Conservation (phyloP, 331 rosid genomes). For the Quercus lobata region DNA sequence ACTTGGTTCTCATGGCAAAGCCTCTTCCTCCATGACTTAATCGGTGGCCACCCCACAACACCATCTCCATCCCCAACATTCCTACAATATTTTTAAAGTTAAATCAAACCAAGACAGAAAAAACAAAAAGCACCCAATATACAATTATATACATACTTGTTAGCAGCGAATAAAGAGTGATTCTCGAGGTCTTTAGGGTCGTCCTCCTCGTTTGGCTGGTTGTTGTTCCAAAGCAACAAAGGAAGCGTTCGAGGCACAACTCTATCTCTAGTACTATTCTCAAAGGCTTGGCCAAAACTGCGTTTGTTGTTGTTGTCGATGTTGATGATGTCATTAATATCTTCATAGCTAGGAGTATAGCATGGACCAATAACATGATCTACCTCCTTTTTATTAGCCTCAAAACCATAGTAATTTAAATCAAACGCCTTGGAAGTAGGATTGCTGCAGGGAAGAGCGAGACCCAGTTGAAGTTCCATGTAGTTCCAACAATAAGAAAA, state of each 20-base stretch:
- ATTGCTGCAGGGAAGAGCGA: constrained; percentile 39
- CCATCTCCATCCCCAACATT: constrained; percentile 38
- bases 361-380: not conserved
- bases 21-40: constrained; percentile 56
- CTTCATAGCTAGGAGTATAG: not conserved
- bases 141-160: constrained; percentile 22
- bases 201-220: constrained; percentile 30
- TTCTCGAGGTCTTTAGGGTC: constrained; percentile 4
- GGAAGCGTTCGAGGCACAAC: constrained; percentile 48
- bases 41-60: constrained; percentile 80
- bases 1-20: constrained; percentile 6
- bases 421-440: constrained; percentile 16
- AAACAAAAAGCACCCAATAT: not conserved
- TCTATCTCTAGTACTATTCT: not conserved
- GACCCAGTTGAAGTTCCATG: constrained; percentile 80
- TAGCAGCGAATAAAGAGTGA: not conserved
- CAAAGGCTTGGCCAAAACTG: constrained; percentile 24
- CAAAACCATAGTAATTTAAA: constrained; percentile 20
- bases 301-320: constrained; percentile 28
- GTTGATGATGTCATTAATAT: not conserved
- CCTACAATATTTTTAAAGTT: constrained; percentile 15
- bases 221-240: constrained; percentile 48
- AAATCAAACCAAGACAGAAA: not conserved
- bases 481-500: constrained; percentile 19
- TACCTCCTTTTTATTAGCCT: not conserved